Evolutionary conservation across 2,329 filamentous ascomycete species (phyloP).

Genomic region (Myotisia sp.): DNA sequence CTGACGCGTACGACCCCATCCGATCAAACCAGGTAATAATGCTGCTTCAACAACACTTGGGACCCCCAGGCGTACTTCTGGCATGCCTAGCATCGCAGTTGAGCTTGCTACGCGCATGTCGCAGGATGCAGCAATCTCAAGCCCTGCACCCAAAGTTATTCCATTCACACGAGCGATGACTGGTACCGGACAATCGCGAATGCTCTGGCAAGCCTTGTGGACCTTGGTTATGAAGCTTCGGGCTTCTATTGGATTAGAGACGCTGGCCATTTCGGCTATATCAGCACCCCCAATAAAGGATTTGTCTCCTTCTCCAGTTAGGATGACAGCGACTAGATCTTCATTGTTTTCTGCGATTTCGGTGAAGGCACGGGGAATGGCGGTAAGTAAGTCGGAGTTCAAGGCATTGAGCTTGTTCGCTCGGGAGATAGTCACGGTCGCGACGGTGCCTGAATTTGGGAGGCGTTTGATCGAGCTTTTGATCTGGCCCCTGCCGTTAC

Average conservation of each 20-base stretch:
- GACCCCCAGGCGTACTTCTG: conserved; percentile 26
- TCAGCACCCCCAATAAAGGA: conserved; percentile 82
- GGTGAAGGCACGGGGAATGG: conserved; percentile 12
- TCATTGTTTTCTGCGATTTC: conserved; percentile 8
- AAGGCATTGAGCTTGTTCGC: conserved; percentile 18
- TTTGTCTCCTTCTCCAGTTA: conserved; percentile 62
- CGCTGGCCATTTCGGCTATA: conserved; percentile 52
- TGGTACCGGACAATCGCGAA: conserved; percentile 25
- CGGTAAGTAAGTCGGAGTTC: conserved; percentile 14
- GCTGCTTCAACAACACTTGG: conserved; percentile 29
- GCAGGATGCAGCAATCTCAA: conserved; percentile 24
- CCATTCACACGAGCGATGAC: conserved; percentile 28
- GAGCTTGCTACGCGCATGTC: conserved; percentile 25
- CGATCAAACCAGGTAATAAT: conserved; percentile 24
- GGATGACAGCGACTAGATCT: conserved; percentile 18
- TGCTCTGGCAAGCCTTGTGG: conserved; percentile 20
- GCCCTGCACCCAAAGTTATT: conserved; percentile 24
- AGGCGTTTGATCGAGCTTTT: background rate
- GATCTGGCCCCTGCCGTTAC: no score
- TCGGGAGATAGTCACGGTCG: conserved; percentile 17
- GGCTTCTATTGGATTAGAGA: conserved; percentile 18
- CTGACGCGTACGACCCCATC: conserved; percentile 24
- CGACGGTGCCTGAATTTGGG: conserved; percentile 11
- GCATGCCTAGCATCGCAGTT: conserved; percentile 25
- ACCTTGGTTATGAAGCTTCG: conserved; percentile 23